A percentile compares a stretch with the other conserved stretches of the same genome.
phyloP scores from a whole-genome alignment of 2,329 filamentous ascomycete species.

The Hypoxylon sp. region DNA sequence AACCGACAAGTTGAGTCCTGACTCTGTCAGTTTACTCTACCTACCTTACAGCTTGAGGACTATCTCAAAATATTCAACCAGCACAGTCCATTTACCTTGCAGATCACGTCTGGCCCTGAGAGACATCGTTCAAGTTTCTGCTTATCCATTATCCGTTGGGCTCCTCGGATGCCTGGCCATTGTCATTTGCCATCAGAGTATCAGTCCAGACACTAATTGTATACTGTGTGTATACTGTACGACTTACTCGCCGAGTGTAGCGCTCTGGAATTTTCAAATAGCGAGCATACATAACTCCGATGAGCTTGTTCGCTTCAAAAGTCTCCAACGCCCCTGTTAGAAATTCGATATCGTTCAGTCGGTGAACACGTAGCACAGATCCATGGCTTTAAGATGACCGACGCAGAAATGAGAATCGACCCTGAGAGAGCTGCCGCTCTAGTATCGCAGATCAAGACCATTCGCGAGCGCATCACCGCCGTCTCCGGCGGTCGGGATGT shows the following conservation, averaged over 20 bases:
- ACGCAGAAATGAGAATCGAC: slow-evolving; percentile 67
- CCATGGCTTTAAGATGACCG: slow-evolving; percentile 51
- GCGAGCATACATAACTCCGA: background rate
- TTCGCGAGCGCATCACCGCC: slow-evolving; percentile 65
- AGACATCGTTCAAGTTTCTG: background rate
- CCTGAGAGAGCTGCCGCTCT: slow-evolving; percentile 68
- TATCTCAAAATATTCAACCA: background rate
- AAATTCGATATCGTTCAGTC: background rate
- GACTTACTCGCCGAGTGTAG: background rate
- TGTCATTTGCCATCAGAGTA: background rate
- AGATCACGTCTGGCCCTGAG: background rate
- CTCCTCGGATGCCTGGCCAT: background rate
- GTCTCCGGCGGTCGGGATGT: slow-evolving; percentile 63
- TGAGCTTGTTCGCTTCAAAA: slow-evolving; percentile 7
- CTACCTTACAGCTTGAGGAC: background rate
- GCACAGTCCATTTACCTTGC: background rate
- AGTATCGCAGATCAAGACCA: slow-evolving; percentile 66
- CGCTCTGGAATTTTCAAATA: slow-evolving; percentile 9
- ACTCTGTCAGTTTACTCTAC: no score
- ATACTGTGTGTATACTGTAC: slow-evolving; percentile 19
- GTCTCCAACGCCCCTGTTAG: background rate
- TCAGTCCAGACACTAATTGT: background rate
- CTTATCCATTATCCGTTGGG: background rate
- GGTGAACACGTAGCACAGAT: slow-evolving; percentile 1
- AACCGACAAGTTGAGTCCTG: no score